Conservation (phyloP, 495 filamentous ascomycete species). For the Monascus purpureus region DNA sequence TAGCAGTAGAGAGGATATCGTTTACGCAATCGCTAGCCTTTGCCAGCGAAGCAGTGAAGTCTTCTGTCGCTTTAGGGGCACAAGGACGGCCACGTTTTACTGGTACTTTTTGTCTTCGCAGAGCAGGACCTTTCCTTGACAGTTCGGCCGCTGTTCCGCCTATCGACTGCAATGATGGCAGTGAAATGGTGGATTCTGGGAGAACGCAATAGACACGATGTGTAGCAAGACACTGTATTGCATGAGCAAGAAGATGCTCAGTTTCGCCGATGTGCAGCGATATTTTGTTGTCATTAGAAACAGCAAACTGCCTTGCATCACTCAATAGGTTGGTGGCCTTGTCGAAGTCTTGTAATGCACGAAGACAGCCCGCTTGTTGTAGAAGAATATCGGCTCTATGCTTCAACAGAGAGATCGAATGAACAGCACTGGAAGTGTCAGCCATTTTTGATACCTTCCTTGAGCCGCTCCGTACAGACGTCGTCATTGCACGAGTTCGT, state of each 20-base stretch:
- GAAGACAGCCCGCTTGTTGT: constrained; percentile 43
- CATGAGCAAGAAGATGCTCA: constrained; percentile 38
- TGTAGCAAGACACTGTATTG: constrained; percentile 51
- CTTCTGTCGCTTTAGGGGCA: constrained; percentile 20
- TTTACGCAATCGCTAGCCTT: constrained; percentile 26
- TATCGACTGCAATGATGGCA: constrained; percentile 46
- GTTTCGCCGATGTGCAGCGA: constrained; percentile 28
- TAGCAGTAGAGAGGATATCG: constrained; percentile 23
- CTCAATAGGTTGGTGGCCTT: constrained; percentile 18
- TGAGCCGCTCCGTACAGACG: constrained; percentile 12
- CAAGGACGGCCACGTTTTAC: constrained; percentile 16
- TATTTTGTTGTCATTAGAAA: constrained; percentile 24
- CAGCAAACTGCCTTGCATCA: constrained; percentile 20
- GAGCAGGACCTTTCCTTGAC: constrained; percentile 9
- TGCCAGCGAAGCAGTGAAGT: constrained; percentile 28
- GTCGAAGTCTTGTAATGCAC: constrained; percentile 25
- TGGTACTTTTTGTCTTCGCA: constrained; percentile 15
- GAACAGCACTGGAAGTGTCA: constrained; percentile 19
- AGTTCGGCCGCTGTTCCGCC: constrained; percentile 10
- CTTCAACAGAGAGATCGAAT: constrained; percentile 42
- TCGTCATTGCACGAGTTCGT: constrained; percentile 23
- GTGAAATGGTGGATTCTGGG: constrained; percentile 79
- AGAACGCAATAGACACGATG: constrained; percentile 82
- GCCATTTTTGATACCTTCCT: constrained; percentile 16
- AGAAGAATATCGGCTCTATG: constrained; percentile 49